A percentile compares a stretch with the other conserved stretches of the same genome.
phyloP scores from a whole-genome alignment of 129 eudicot species.

The Flaveria brownii region DNA sequence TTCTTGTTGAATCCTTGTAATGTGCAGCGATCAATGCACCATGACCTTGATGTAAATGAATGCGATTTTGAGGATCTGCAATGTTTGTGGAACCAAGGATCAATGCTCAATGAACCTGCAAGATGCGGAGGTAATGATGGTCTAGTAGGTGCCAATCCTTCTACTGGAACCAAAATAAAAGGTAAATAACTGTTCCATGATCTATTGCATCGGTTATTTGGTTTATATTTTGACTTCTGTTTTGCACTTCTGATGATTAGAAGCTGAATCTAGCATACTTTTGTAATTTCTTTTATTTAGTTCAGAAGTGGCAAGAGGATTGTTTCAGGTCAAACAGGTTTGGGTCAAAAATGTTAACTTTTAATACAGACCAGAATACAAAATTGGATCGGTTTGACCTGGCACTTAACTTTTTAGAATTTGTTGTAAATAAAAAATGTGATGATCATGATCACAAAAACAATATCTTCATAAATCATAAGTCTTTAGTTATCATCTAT shows the following conservation, averaged over 20 bases:
- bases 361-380: background rate
- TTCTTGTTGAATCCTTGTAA: constrained; percentile 81
- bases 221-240: constrained; percentile 2
- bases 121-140: constrained; percentile 51
- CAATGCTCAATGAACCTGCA: constrained; percentile 43
- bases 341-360: background rate
- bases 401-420: background rate
- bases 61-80: constrained; percentile 75
- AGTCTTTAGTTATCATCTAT: background rate
- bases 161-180: constrained; percentile 57
- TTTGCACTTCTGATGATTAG: constrained; percentile 6
- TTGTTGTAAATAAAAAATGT: background rate
- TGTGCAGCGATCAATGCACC: constrained; percentile 51
- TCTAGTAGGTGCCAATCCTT: constrained; percentile 36
- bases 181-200: constrained; percentile 28
- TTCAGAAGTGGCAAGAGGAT: too few species aligned
- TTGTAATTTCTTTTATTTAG: background rate
- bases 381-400: background rate
- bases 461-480: too few species aligned
- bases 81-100: constrained; percentile 66
- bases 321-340: background rate
- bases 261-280: constrained; percentile 4
- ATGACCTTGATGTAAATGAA: constrained; percentile 49
- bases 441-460: too few species aligned
- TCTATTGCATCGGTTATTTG: background rate